Evolutionary conservation across 1,139 yeast species (phyloP).

Genomic region (Geotrichum armillariae): DNA sequence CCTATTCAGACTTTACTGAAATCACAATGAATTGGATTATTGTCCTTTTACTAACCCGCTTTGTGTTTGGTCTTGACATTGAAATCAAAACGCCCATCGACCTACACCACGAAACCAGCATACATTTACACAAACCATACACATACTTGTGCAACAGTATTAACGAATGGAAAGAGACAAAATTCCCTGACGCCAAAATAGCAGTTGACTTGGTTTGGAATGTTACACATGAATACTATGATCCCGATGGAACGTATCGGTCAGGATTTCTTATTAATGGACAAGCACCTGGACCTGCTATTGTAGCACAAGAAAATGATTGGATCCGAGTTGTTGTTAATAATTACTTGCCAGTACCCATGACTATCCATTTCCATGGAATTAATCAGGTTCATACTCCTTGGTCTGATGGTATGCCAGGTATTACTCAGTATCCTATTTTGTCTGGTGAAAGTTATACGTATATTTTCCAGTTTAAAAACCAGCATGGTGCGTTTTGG

Average conservation of each 20-base stretch:
- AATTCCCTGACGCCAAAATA: slow-evolving; percentile 12
- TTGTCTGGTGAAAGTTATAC: slow-evolving; percentile 37
- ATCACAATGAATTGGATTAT: too few relatives aligned
- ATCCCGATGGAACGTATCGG: slow-evolving; percentile 33
- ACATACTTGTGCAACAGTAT: slow-evolving; percentile 3
- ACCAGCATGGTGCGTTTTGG: slow-evolving; percentile 43
- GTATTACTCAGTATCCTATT: slow-evolving; percentile 41
- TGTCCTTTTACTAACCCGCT: too few relatives aligned
- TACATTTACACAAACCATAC: slow-evolving; percentile 8
- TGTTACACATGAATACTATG: slow-evolving; percentile 23
- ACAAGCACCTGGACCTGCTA: slow-evolving; percentile 41
- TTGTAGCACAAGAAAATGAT: slow-evolving; percentile 41
- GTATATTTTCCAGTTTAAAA: slow-evolving; percentile 36
- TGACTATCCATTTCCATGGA: slow-evolving; percentile 41
- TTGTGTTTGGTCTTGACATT: too few relatives aligned
- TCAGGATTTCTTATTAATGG: slow-evolving; percentile 37
- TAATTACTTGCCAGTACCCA: slow-evolving; percentile 32
- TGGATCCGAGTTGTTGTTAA: slow-evolving; percentile 39
- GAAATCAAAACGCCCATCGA: too few relatives aligned
- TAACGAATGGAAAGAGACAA: slow-evolving; percentile 8
- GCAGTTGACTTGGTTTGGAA: slow-evolving; percentile 19
- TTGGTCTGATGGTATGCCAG: slow-evolving; percentile 44
- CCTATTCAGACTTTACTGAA: too few relatives aligned
- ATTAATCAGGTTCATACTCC: slow-evolving; percentile 41
- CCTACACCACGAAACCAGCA: too few relatives aligned